Evolutionary conservation across 306 rosid species (phyloP).

Genomic region (Vigna trinervia): DNA sequence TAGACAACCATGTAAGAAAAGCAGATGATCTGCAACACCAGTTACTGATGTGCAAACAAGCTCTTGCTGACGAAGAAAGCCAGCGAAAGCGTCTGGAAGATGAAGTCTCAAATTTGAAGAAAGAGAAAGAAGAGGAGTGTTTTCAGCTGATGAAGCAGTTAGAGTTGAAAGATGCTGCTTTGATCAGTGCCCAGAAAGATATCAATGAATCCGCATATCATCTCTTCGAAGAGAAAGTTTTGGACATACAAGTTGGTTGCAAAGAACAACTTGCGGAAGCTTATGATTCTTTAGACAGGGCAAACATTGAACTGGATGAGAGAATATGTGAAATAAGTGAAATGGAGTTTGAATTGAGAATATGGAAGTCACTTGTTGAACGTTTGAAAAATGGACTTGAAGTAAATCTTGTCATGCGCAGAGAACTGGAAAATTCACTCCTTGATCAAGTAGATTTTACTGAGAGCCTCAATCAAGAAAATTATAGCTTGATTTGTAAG

Average conservation of each 20-base stretch:
- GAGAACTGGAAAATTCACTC: slow-evolving; percentile 76
- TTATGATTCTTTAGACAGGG: slow-evolving; percentile 53
- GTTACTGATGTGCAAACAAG: neutral
- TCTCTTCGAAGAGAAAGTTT: slow-evolving; percentile 46
- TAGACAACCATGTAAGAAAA: slow-evolving; percentile 60
- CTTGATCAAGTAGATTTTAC: slow-evolving; percentile 67
- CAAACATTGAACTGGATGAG: slow-evolving; percentile 56
- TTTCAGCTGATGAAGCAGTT: slow-evolving; percentile 56
- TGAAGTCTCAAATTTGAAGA: slow-evolving; percentile 28
- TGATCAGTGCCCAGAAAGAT: slow-evolving; percentile 42
- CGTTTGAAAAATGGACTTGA: slow-evolving; percentile 60
- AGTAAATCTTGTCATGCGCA: slow-evolving; percentile 52
- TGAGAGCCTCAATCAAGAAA: slow-evolving; percentile 66
- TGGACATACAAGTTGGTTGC: slow-evolving; percentile 38
- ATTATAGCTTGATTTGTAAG: slow-evolving; percentile 45
- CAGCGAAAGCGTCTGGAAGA: neutral
- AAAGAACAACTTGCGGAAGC: slow-evolving; percentile 46
- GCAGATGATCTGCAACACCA: slow-evolving; percentile 43
- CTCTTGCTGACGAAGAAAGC: neutral
- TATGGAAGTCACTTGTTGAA: slow-evolving; percentile 64
- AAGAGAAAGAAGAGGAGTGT: slow-evolving; percentile 54
- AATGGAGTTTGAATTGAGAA: slow-evolving; percentile 67
- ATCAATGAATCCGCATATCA: slow-evolving; percentile 48
- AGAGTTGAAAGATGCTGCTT: slow-evolving; percentile 61
- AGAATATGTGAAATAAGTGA: slow-evolving; percentile 59